A percentile compares a stretch with the other conserved stretches of the same genome.
These are phyloP conservation scores for Cornus kousa DNA, from an alignment of 148 eudicot genomes.

Conservation along the genomic window DNA sequence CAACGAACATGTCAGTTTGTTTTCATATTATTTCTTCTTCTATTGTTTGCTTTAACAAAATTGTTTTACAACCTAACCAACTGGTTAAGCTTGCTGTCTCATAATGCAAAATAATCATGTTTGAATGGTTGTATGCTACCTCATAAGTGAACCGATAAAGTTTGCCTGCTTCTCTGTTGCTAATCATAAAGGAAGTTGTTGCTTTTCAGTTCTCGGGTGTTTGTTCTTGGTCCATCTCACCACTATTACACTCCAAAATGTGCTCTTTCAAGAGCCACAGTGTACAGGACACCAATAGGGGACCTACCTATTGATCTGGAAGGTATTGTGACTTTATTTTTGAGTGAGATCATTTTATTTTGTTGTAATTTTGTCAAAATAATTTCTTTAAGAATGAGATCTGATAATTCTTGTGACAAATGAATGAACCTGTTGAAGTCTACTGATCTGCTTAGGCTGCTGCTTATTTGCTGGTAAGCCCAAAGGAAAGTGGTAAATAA, in stretches of 20 bases:
- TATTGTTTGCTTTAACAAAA: neutral
- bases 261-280: slow-evolving; percentile 83
- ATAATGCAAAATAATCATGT: neutral
- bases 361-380: neutral
- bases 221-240: slow-evolving; percentile 95
- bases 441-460: neutral
- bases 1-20: slow-evolving; percentile 65
- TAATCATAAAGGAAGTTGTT: too few species aligned
- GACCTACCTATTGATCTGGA: slow-evolving; percentile 85
- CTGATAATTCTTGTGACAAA: neutral
- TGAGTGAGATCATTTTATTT: neutral
- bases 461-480: neutral
- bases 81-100: too few species aligned
- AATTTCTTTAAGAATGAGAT: neutral
- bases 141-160: too few species aligned
- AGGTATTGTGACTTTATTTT: slow-evolving; percentile 41
- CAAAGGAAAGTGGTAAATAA: too few species aligned
- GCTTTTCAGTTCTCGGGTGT: slow-evolving; percentile 66
- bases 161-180: too few species aligned
- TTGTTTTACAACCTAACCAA: neutral
- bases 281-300: slow-evolving; percentile 89
- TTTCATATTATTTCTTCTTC: neutral
- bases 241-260: slow-evolving; percentile 94
- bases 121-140: neutral
- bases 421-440: neutral